A percentile compares a stretch with the other conserved stretches of the same genome.
phyloP scores from a whole-genome alignment of 257 asterid species.

The Buddleja alternifolia region DNA sequence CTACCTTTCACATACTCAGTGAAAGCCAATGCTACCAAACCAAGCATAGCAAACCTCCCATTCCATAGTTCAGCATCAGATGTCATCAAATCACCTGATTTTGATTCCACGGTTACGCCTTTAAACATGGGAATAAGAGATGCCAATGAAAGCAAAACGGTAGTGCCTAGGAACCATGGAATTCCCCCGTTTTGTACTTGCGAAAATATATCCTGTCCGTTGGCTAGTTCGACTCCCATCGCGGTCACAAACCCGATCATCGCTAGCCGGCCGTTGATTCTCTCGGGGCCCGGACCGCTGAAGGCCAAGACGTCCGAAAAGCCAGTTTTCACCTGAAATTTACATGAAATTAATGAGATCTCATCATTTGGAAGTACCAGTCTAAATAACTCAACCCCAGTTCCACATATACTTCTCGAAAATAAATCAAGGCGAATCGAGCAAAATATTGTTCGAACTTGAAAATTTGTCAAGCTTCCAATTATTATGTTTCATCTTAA shows the following conservation, averaged over 20 bases:
- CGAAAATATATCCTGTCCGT: slow-evolving; percentile 57
- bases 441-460: too few relatives aligned
- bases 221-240: slow-evolving; percentile 61
- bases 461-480: too few relatives aligned
- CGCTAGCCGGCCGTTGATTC: slow-evolving; percentile 82
- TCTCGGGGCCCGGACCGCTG: slow-evolving; percentile 82
- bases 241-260: slow-evolving; percentile 89
- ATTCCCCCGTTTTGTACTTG: slow-evolving; percentile 68
- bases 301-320: slow-evolving; percentile 61
- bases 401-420: too few relatives aligned
- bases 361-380: too few relatives aligned
- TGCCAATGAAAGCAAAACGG: slow-evolving; percentile 55
- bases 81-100: slow-evolving; percentile 48
- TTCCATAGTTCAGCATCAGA: slow-evolving; percentile 83
- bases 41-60: slow-evolving; percentile 89
- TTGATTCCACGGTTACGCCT: slow-evolving; percentile 62
- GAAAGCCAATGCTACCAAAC: slow-evolving; percentile 74
- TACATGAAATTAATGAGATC: background rate
- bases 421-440: too few relatives aligned
- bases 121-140: slow-evolving; percentile 65
- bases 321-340: slow-evolving; percentile 41
- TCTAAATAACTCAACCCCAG: too few relatives aligned
- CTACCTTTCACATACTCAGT: slow-evolving; percentile 78
- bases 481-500: too few relatives aligned
- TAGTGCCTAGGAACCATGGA: slow-evolving; percentile 56